A percentile compares a stretch with the other conserved stretches of the same genome.
Evolutionary conservation across 192 early-diverging fungal species (phyloP).

Genomic region (Backusella sp.): DNA sequence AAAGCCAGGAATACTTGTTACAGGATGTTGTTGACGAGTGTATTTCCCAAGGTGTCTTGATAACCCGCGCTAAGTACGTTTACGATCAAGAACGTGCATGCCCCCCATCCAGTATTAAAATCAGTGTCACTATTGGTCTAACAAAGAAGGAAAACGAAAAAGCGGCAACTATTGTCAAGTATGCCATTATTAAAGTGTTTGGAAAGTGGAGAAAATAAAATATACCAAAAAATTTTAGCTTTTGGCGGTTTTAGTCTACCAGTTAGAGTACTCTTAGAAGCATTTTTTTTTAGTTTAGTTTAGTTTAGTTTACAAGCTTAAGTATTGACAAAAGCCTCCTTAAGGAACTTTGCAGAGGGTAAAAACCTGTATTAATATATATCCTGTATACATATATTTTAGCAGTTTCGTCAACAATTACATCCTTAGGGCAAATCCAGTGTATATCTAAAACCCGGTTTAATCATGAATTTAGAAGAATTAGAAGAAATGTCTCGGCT

Average conservation of each 20-base stretch:
- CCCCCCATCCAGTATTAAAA: constrained; percentile 80
- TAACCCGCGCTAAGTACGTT: constrained; percentile 88
- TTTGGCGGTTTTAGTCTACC: not conserved
- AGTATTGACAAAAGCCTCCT: too few species aligned
- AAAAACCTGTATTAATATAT: too few species aligned
- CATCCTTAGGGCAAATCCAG: too few species aligned
- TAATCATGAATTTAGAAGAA: too few species aligned
- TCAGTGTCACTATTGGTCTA: constrained; percentile 74
- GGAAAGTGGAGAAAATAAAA: constrained; percentile 35
- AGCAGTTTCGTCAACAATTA: too few species aligned
- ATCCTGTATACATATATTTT: too few species aligned
- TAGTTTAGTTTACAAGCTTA: too few species aligned
- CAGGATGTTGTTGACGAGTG: constrained; percentile 81
- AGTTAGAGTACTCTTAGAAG: too few species aligned
- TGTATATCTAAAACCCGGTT: too few species aligned
- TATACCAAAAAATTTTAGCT: not conserved
- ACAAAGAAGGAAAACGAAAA: constrained; percentile 85
- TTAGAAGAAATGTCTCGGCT: too few species aligned
- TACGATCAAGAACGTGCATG: constrained; percentile 72
- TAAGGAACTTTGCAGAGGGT: too few species aligned
- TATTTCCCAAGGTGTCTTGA: constrained; percentile 78
- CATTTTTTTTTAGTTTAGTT: too few species aligned
- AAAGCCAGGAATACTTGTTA: constrained; percentile 74
- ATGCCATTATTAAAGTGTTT: constrained; percentile 62
- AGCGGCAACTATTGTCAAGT: constrained; percentile 73